Base-by-base conservation (phyloP, 768 basidiomycete species). In the Tricholoma sp. region DNA sequence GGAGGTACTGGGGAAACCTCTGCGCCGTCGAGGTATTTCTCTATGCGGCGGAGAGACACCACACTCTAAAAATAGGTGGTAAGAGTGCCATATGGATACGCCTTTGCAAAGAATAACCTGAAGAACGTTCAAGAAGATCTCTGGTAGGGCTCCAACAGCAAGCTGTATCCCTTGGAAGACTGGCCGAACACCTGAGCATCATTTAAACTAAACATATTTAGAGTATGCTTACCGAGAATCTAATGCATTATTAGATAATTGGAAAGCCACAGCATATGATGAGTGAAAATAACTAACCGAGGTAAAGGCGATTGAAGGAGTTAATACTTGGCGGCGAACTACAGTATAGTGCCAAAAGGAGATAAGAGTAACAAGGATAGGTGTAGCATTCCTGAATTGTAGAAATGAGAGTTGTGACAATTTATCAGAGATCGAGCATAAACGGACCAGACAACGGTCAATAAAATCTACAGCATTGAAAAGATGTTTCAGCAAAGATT, bases 111-210 rank as follows among this genome's bases (percentile, higher is more conserved):
- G 37, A 1, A 10, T 42, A 18, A 84, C 88, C 74, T 97, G 94
- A 6, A 96, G 76, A 74, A 91, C 79, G 64, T 92, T 90, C 69
- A 97, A 91, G 65, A 95, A 85, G 0, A 91, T 93, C 68, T 95
- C 93, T 0, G 94, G 94, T 5, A 97, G 79, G 0, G 88, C 89
- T 62, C 88, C 92, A 53, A 96, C 78, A 6, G 89, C 91, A 61
- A 86, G 94, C 65, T 89, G 88, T 80, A 96, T 84, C 71, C 94
- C 91, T 51, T 80, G 79, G 72, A 96, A 95, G n/a, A 96, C 92
- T 83, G 65, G 15, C 39, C 15, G 6, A 15, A 41, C 7, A 3
- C 17, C 15, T 6, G 17, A 41, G 6, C 39, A 41, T n/a, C n/a
- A n/a, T 15, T n/a, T 6, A 41, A 15, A n/a, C 17, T 1, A 15